A percentile compares a stretch with the other conserved stretches of the same genome.
Conservation (phyloP, 2,329 filamentous ascomycete species). For the Botrytis paeoniae region DNA sequence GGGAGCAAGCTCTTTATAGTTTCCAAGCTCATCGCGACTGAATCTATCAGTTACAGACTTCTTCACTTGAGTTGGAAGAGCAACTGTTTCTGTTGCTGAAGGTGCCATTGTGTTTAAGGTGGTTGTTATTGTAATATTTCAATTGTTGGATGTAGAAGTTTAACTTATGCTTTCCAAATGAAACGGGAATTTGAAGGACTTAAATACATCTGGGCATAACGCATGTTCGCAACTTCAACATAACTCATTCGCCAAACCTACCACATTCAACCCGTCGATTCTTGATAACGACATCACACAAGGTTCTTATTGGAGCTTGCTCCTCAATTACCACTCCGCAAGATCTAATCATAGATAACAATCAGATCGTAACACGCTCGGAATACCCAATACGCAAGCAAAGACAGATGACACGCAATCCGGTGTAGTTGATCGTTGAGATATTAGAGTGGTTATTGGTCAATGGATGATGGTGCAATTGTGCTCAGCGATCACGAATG, state of each 20-base stretch:
- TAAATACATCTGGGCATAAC: constrained; percentile 2
- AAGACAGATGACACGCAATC: constrained; percentile 2
- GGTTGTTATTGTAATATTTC: background rate
- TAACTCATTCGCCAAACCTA: constrained; percentile 3
- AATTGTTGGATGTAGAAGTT: background rate
- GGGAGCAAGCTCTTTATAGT: constrained; percentile 36
- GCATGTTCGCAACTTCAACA: background rate
- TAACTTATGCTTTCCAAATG: background rate
- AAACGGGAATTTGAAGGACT: background rate
- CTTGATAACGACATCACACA: constrained; percentile 14
- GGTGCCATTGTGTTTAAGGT: constrained; percentile 30
- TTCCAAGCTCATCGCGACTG: constrained; percentile 27
- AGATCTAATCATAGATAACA: background rate
- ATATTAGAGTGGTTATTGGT: constrained; percentile 12
- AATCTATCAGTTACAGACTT: constrained; percentile 26
- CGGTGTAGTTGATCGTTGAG: background rate
- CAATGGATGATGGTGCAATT: constrained; percentile 18
- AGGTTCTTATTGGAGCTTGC: constrained; percentile 12
- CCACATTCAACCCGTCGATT: constrained; percentile 9
- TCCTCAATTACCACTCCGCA: background rate
- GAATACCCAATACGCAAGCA: constrained; percentile 6
- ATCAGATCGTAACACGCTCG: background rate
- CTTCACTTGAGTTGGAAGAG: constrained; percentile 22
- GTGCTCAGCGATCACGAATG: constrained; percentile 15
- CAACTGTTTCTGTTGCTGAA: constrained; percentile 33